Base-by-base conservation (phyloP, 257 asterid species). In the Ocimum tenuiflorum region DNA sequence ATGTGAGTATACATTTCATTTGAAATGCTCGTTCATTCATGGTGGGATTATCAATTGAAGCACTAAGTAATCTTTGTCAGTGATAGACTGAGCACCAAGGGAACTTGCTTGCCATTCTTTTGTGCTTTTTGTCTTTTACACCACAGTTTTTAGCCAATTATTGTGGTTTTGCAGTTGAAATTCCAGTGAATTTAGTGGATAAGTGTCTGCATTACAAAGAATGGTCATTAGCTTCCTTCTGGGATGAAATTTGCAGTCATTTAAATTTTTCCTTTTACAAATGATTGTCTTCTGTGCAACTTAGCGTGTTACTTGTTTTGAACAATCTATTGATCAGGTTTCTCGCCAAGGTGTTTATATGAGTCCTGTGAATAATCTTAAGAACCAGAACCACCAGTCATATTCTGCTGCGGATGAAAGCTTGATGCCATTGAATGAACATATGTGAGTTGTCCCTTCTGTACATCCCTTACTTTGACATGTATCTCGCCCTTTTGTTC, bases 311-410 rank as follows among this genome's bases (percentile, higher is more conserved):
- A 35, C 45, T 57, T 49, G 63, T 50, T 65, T 8, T 56, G 70
- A 59, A 53, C 17, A 43, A 63, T 76, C 59, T 70, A 36, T 68
- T 69, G 75, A 69, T 68, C 88, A 91, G 96, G 88, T 65, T 61
- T 72, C 74, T 52, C 54, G 77, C 29, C 83, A 68, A 49, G 75
- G 75, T 68, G 74, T 75, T 78, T 73, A 79, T 73, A 57, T 23
- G 69, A 63, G 81, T 53, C 70, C 69, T 53, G 68, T 48, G 61
- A 68, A 77, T 47, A 53, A 68, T 69, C 68, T 68, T 69, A 77
- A 72, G 76, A 79, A 69, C 48, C 52, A 60, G 53, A 76, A 77
- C 73, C 59, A 61, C 68, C 79, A 68, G 63, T 73, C 78, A 42
- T 55, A 70, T 59, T 59, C 71, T 81, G 68, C 67, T 52, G 69